Conservation (phyloP, 805 yeast genomes). For the Kluyveromyces aestuarii region DNA sequence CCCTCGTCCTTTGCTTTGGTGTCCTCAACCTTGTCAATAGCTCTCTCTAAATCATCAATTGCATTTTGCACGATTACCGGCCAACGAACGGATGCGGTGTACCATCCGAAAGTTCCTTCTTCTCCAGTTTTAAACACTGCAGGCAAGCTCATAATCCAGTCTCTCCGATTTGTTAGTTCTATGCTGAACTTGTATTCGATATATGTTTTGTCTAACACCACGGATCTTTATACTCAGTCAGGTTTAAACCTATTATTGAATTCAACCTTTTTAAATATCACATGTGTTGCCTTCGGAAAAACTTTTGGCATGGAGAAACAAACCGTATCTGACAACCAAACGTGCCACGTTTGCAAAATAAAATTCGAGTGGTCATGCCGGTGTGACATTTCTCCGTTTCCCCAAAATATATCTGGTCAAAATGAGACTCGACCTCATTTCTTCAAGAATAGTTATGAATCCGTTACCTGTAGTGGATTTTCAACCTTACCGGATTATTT, state of each 20-base stretch:
- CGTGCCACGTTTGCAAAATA: no score
- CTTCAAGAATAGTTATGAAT: no score
- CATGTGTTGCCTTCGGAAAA: background rate
- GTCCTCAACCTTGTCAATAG: constrained; percentile 21
- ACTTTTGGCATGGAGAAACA: no score
- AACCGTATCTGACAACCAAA: no score
- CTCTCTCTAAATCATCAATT: constrained; percentile 47
- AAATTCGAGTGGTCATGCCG: no score
- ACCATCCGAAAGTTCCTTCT: constrained; percentile 67
- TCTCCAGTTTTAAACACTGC: constrained; percentile 55
- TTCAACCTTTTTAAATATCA: background rate
- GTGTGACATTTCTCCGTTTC: no score
- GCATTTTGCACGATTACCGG: constrained; percentile 67
- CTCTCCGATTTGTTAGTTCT: background rate
- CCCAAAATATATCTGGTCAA: no score
- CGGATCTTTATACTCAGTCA: no score
- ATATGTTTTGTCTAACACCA: background rate
- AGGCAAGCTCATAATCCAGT: constrained; percentile 16
- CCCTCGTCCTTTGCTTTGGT: constrained; percentile 38
- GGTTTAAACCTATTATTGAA: no score
- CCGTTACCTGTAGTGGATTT: no score
- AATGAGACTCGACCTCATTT: no score
- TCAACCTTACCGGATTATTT: no score
- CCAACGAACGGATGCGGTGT: constrained; percentile 79
- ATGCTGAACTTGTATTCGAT: background rate